A percentile compares a stretch with the other conserved stretches of the same genome.
Conservation (phyloP, 345 rosid genomes). For the Citrus hindsii region DNA sequence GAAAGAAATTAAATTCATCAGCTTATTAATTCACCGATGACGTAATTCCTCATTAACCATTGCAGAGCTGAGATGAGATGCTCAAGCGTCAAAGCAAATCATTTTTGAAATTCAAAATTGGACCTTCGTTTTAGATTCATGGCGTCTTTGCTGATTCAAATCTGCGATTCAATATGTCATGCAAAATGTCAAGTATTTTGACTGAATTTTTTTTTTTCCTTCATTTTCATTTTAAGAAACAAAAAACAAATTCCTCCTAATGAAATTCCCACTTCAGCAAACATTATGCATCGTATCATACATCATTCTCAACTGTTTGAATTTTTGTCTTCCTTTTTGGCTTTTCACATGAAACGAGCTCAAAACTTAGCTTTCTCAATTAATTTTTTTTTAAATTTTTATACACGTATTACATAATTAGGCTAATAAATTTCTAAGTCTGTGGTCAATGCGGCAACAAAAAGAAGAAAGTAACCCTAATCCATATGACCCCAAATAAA, state of each 20-base stretch:
- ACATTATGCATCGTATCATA: background rate
- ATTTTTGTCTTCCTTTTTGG: too few species aligned
- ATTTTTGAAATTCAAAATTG: background rate
- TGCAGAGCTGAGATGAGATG: background rate
- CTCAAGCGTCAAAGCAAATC: background rate
- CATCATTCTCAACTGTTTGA: background rate
- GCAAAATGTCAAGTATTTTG: background rate
- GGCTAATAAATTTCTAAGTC: background rate
- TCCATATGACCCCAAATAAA: background rate
- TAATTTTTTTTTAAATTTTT: too few species aligned
- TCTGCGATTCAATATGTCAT: background rate
- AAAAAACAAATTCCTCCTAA: too few species aligned
- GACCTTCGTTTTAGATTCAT: background rate
- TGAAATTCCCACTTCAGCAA: background rate
- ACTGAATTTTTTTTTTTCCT: background rate
- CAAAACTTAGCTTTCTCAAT: background rate
- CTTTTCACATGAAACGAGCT: conserved; percentile 3
- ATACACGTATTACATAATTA: too few species aligned
- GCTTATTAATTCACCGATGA: background rate
- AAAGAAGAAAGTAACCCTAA: background rate
- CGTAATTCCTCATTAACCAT: background rate
- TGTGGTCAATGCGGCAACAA: background rate
- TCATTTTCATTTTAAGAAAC: too few species aligned
- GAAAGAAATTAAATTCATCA: too few species aligned
- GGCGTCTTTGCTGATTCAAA: background rate